A percentile compares a stretch with the other conserved stretches of the same genome.
phyloP scores from a whole-genome alignment of 352 stramenopile species.

The Globisporangium cystogenes region DNA sequence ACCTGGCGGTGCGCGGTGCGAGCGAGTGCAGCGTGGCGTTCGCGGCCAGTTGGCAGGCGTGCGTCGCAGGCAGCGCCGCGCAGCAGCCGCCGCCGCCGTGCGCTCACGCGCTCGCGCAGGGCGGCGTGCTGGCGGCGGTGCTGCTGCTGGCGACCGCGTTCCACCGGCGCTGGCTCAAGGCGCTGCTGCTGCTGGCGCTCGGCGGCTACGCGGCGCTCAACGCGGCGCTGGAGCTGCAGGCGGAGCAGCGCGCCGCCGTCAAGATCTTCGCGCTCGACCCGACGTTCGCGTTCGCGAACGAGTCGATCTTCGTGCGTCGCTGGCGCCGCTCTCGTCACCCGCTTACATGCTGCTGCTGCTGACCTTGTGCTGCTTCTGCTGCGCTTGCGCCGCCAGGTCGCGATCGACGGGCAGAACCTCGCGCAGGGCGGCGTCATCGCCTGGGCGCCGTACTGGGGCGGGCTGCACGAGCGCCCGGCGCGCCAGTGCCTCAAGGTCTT shows the following conservation, averaged over 20 bases:
- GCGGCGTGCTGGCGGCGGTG: slow-evolving; percentile 13
- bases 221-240: slow-evolving; percentile 29
- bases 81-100: slow-evolving; percentile 8
- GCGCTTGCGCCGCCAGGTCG: slow-evolving; percentile 28
- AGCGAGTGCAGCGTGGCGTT: slow-evolving; percentile 9
- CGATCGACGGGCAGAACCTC: slow-evolving; percentile 78
- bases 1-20: slow-evolving; percentile 15
- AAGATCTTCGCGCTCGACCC: slow-evolving; percentile 70
- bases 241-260: slow-evolving; percentile 46
- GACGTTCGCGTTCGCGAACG: slow-evolving; percentile 74
- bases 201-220: slow-evolving; percentile 25
- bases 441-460: slow-evolving; percentile 74
- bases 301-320: slow-evolving; percentile 78
- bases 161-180: slow-evolving; percentile 56
- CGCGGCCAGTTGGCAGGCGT: slow-evolving; percentile 7
- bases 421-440: slow-evolving; percentile 59
- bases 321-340: too few relatives aligned
- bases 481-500: slow-evolving; percentile 43
- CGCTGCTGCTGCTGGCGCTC: slow-evolving; percentile 33
- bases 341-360: too few relatives aligned
- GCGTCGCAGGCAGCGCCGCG: slow-evolving; percentile 6
- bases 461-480: slow-evolving; percentile 37
- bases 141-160: slow-evolving; percentile 32
- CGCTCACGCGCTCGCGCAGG: slow-evolving; percentile 14
- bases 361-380: background rate